A percentile compares a stretch with the other conserved stretches of the same genome.
These are phyloP conservation scores for Wilcoxina mikolae DNA, from an alignment of 495 filamentous ascomycete genomes.

Conservation along the genomic window DNA sequence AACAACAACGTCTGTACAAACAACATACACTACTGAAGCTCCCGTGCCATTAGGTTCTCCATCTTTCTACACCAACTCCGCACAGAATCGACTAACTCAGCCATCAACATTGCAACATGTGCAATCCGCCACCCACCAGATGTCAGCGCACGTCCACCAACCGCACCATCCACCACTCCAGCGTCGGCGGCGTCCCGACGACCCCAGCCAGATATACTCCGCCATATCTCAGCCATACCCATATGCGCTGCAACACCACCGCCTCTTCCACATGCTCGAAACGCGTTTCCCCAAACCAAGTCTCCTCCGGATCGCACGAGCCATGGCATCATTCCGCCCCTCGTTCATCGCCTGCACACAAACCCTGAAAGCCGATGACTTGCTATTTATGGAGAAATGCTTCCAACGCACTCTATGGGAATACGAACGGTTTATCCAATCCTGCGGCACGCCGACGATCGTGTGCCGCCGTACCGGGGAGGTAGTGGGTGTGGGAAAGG, in stretches of 20 bases:
- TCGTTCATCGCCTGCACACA: slow-evolving; percentile 81
- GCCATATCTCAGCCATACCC: slow-evolving; percentile 78
- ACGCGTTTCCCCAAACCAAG: slow-evolving; percentile 56
- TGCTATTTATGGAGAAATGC: slow-evolving; percentile 94
- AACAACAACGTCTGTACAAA: slow-evolving; percentile 18
- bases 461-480: slow-evolving; percentile 87
- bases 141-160: slow-evolving; percentile 34
- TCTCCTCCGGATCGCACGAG: slow-evolving; percentile 64
- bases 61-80: slow-evolving; percentile 26
- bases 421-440: slow-evolving; percentile 80
- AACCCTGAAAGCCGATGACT: slow-evolving; percentile 66
- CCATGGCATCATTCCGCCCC: slow-evolving; percentile 76
- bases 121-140: slow-evolving; percentile 33
- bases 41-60: slow-evolving; percentile 17
- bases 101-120: slow-evolving; percentile 39
- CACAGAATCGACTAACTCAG: slow-evolving; percentile 28
- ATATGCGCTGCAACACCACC: slow-evolving; percentile 81
- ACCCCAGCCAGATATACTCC: slow-evolving; percentile 75
- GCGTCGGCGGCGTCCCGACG: slow-evolving; percentile 45
- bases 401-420: slow-evolving; percentile 85
- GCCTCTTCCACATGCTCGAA: slow-evolving; percentile 64
- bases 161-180: slow-evolving; percentile 35
- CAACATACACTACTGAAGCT: slow-evolving; percentile 23
- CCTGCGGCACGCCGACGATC: slow-evolving; percentile 74
- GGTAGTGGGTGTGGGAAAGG: slow-evolving; percentile 80